Conservation (phyloP, 2,329 filamentous ascomycete species). For the Aspergillus sp. region DNA sequence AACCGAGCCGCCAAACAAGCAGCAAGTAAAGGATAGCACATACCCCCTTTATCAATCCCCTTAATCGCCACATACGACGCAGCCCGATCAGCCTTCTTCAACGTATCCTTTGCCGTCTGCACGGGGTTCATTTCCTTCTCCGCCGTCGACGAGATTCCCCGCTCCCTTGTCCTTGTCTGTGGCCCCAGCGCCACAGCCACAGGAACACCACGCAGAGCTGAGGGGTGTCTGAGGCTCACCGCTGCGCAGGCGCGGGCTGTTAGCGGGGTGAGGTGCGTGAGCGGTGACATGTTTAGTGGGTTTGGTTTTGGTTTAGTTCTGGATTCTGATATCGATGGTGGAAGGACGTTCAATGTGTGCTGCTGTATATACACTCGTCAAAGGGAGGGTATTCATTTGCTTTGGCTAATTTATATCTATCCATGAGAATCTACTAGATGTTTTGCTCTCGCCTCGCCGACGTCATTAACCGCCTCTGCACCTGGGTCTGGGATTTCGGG, state of each 20-base stretch:
- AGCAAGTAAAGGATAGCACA: slow-evolving; percentile 16
- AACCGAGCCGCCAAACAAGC: neutral
- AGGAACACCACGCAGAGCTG: slow-evolving; percentile 8
- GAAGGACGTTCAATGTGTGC: too few relatives aligned
- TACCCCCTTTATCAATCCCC: slow-evolving; percentile 55
- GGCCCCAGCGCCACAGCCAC: too few relatives aligned
- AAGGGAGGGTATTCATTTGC: too few relatives aligned
- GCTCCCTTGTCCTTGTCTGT: too few relatives aligned
- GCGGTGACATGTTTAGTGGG: slow-evolving; percentile 30
- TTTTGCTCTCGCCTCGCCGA: too few relatives aligned
- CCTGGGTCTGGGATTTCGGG: too few relatives aligned
- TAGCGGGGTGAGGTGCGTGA: slow-evolving; percentile 23
- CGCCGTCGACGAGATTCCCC: slow-evolving; percentile 45
- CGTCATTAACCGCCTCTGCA: too few relatives aligned
- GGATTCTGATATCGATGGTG: too few relatives aligned
- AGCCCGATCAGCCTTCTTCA: slow-evolving; percentile 49
- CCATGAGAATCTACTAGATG: too few relatives aligned
- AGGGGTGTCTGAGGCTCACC: slow-evolving; percentile 7
- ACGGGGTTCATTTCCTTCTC: slow-evolving; percentile 42
- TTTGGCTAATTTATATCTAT: too few relatives aligned
- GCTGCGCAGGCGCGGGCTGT: slow-evolving; percentile 15
- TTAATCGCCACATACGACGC: slow-evolving; percentile 49
- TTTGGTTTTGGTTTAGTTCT: too few relatives aligned
- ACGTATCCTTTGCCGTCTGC: slow-evolving; percentile 48
- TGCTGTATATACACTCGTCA: too few relatives aligned